A percentile compares a stretch with the other conserved stretches of the same genome.
phyloP scores from a whole-genome alignment of 768 basidiomycete species.

The Gloeophyllum trabeum region DNA sequence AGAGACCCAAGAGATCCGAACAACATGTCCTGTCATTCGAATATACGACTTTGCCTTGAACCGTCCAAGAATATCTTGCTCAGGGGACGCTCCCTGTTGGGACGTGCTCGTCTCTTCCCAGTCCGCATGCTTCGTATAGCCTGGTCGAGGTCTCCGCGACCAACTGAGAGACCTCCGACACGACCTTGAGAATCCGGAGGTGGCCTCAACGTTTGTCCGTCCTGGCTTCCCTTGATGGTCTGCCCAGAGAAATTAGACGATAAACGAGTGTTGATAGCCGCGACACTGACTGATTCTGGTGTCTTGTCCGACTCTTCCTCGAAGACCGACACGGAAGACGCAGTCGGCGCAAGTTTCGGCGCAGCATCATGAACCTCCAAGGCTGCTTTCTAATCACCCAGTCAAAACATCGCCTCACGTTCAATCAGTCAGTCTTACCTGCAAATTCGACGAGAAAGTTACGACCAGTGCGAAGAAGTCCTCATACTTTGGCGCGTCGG shows the following conservation, averaged over 20 bases:
- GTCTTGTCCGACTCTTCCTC: not conserved
- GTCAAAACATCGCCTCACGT: constrained; percentile 3
- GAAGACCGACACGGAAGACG: constrained; percentile 8
- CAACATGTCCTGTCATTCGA: constrained; percentile 16
- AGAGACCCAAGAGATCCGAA: constrained; percentile 3
- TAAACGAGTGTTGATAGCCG: not conserved
- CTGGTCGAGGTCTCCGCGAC: constrained; percentile 74
- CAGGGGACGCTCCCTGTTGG: constrained; percentile 33
- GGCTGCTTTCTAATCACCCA: constrained; percentile 72
- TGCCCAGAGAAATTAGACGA: constrained; percentile 14
- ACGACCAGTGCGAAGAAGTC: constrained; percentile 70
- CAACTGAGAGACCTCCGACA: constrained; percentile 41
- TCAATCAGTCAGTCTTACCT: constrained; percentile 27
- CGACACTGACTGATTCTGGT: constrained; percentile 7
- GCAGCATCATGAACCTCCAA: constrained; percentile 50
- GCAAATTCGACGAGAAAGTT: constrained; percentile 65
- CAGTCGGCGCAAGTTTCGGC: constrained; percentile 19
- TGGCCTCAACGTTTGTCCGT: constrained; percentile 18
- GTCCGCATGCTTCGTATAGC: constrained; percentile 73
- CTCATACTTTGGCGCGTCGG: constrained; percentile 64
- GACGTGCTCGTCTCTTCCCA: constrained; percentile 44
- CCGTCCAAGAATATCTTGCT: constrained; percentile 82
- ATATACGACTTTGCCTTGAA: constrained; percentile 16
- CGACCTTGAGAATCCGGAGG: constrained; percentile 27
- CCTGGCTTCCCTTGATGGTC: constrained; percentile 28